phyloP scores from a whole-genome alignment of 139 green algal species.

The Chlorella sp. region DNA sequence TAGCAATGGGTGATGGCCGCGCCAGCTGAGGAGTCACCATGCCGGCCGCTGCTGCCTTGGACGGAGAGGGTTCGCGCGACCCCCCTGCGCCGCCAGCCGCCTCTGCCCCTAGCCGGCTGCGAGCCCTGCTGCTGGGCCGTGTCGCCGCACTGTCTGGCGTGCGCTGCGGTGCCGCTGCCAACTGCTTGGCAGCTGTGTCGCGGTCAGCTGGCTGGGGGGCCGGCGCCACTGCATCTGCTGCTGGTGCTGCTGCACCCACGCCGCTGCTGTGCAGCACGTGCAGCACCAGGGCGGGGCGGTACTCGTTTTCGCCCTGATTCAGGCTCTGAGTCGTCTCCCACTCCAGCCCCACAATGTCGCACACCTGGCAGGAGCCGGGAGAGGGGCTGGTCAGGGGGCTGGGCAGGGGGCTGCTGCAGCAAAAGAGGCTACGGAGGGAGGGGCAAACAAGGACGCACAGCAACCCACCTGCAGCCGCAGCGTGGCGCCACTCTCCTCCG shows the following conservation, averaged over 20 bases:
- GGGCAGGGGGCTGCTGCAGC: too few relatives aligned
- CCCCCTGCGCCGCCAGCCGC: neutral
- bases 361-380: neutral
- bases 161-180: too few relatives aligned
- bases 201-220: neutral
- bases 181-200: too few relatives aligned
- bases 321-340: constrained; percentile 27
- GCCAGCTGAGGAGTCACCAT: neutral
- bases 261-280: constrained; percentile 10
- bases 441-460: too few relatives aligned
- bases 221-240: neutral
- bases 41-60: neutral
- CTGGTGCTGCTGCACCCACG: too few relatives aligned
- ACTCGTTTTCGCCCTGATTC: constrained; percentile 19
- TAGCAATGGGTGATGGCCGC: neutral
- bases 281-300: constrained; percentile 20
- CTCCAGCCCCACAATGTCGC: constrained; percentile 17
- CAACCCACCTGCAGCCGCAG: constrained; percentile 9
- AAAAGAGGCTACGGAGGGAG: too few relatives aligned
- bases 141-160: neutral
- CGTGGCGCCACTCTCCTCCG: neutral
- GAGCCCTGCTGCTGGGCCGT: neutral
- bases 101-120: neutral
- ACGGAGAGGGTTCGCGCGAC: neutral
- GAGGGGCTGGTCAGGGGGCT: too few relatives aligned